phyloP scores from a whole-genome alignment of 495 filamentous ascomycete genomes.

The Penicillium paxilli region DNA sequence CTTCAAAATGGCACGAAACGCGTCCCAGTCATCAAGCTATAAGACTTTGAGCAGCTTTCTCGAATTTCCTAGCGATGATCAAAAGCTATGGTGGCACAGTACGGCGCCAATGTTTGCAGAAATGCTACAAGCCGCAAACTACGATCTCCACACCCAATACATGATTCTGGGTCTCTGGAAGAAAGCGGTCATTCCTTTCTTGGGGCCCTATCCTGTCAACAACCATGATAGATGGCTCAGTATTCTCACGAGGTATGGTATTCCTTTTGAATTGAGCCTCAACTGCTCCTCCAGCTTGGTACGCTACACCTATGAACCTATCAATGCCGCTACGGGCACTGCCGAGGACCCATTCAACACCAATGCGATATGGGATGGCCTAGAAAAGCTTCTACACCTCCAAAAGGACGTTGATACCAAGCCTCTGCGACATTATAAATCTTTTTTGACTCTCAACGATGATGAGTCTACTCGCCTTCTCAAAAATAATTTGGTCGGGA shows the following conservation, averaged over 20 bases:
- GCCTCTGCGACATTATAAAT: not conserved
- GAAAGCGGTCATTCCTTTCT: conserved; percentile 4
- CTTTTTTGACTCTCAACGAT: not conserved
- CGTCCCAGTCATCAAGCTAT: too few relatives aligned
- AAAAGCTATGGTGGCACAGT: conserved; percentile 18
- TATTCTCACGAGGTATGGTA: conserved; percentile 5
- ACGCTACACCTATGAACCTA: conserved; percentile 16
- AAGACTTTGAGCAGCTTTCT: too few relatives aligned
- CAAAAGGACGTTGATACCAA: not conserved
- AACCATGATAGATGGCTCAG: conserved; percentile 5
- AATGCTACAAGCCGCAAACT: conserved; percentile 5
- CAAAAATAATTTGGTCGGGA: not conserved
- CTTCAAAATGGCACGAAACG: too few relatives aligned
- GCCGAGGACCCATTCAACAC: conserved; percentile 16
- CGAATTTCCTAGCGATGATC: too few relatives aligned
- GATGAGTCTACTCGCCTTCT: not conserved
- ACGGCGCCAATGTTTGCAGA: conserved; percentile 15
- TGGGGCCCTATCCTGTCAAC: conserved; percentile 4
- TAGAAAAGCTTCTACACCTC: not conserved
- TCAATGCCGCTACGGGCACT: conserved; percentile 1
- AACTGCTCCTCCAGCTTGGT: conserved; percentile 11
- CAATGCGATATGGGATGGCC: conserved; percentile 2
- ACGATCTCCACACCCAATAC: conserved; percentile 8
- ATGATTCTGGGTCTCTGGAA: not conserved
- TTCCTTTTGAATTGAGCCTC: conserved; percentile 17